phyloP scores from a whole-genome alignment of 73 alveolate genomes.

The Diophrys sp. region DNA sequence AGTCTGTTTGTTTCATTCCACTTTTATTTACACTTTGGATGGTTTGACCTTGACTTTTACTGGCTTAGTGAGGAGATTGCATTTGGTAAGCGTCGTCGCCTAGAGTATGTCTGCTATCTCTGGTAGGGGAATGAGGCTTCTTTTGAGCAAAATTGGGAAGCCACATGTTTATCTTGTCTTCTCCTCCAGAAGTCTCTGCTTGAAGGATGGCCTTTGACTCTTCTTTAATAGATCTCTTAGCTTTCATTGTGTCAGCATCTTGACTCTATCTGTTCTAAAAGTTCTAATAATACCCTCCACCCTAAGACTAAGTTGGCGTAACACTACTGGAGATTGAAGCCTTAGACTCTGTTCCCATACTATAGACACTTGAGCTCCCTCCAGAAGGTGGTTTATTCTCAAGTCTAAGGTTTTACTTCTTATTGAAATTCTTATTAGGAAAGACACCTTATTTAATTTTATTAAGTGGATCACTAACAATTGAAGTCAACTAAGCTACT shows the following conservation, averaged over 20 bases:
- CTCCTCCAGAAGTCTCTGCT: not conserved
- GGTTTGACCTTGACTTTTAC: too few relatives aligned
- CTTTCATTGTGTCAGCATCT: not conserved
- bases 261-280: not conserved
- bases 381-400: not conserved
- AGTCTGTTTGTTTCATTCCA: too few relatives aligned
- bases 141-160: too few relatives aligned
- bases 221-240: not conserved
- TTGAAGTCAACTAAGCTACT: not conserved
- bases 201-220: not conserved
- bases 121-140: too few relatives aligned
- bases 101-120: too few relatives aligned
- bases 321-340: not conserved
- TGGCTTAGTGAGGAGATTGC: too few relatives aligned
- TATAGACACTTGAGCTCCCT: not conserved
- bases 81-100: too few relatives aligned
- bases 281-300: not conserved
- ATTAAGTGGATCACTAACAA: not conserved
- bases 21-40: too few relatives aligned
- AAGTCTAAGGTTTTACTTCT: not conserved
- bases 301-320: not conserved
- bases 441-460: not conserved
- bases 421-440: not conserved
- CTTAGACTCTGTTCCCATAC: not conserved
- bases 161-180: not conserved